Conservation (phyloP, 768 basidiomycete species). For the Phanerochaete carnosa region DNA sequence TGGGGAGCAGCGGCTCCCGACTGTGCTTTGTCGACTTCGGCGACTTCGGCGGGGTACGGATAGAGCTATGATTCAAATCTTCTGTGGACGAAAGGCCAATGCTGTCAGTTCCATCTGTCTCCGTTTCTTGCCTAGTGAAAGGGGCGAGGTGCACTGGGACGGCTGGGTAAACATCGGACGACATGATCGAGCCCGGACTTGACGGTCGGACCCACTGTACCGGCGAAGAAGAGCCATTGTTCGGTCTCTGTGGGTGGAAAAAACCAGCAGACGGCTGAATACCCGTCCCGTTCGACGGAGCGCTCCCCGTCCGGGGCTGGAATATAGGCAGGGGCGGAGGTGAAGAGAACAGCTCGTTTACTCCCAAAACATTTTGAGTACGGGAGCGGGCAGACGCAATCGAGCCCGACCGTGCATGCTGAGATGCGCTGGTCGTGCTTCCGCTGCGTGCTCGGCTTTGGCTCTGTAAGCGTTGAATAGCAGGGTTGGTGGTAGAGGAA, state of each 20-base stretch:
- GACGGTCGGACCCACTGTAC: slow-evolving; percentile 31
- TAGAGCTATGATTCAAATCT: slow-evolving; percentile 27
- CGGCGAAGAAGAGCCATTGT: slow-evolving; percentile 41
- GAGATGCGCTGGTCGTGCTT: slow-evolving; percentile 15
- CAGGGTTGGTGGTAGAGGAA: slow-evolving; percentile 7
- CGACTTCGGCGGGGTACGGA: slow-evolving; percentile 40
- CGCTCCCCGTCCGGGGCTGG: slow-evolving; percentile 17
- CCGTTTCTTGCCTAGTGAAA: slow-evolving; percentile 35
- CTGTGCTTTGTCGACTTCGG: slow-evolving; percentile 54
- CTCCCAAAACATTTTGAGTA: slow-evolving; percentile 8
- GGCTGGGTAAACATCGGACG: slow-evolving; percentile 20
- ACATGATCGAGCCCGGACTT: slow-evolving; percentile 26
- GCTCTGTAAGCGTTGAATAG: slow-evolving; percentile 8
- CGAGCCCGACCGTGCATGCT: slow-evolving; percentile 12
- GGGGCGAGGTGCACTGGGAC: slow-evolving; percentile 40
- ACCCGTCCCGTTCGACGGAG: slow-evolving; percentile 62
- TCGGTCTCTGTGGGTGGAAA: slow-evolving; percentile 67
- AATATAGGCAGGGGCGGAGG: slow-evolving; percentile 19
- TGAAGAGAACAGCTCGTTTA: slow-evolving; percentile 16
- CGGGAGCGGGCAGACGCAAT: slow-evolving; percentile 12
- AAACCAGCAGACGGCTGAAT: slow-evolving; percentile 79
- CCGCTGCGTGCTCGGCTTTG: slow-evolving; percentile 14
- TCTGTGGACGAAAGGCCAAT: slow-evolving; percentile 25
- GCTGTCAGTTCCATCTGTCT: slow-evolving; percentile 41
- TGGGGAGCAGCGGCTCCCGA: slow-evolving; percentile 70